These are phyloP conservation scores for Penicillium sp. DNA, from an alignment of 2,329 filamentous ascomycete species.

Conservation along the genomic window DNA sequence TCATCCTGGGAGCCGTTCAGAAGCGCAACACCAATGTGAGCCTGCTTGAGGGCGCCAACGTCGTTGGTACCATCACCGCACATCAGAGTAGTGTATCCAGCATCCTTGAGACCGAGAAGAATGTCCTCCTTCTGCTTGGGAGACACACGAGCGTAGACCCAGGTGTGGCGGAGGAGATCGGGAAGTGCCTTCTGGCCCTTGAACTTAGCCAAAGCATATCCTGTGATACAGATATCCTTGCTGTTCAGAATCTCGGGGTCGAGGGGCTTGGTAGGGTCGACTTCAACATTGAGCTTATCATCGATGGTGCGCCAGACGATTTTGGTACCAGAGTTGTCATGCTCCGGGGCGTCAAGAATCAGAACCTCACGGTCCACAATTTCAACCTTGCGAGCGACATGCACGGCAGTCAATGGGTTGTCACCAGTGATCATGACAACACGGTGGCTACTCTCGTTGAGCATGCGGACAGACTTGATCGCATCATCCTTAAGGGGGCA, in stretches of 20 bases:
- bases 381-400: slow-evolving; percentile 92
- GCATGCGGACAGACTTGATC: slow-evolving; percentile 88
- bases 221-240: slow-evolving; percentile 94
- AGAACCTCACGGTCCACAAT: slow-evolving; percentile 95
- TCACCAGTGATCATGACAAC: slow-evolving; percentile 99
- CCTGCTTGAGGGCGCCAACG: slow-evolving; percentile 95
- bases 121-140: slow-evolving; percentile 99
- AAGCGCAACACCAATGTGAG: slow-evolving; percentile 92
- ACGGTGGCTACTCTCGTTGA: slow-evolving; percentile 97
- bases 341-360: slow-evolving; percentile 91
- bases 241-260: slow-evolving; percentile 76
- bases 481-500: slow-evolving; percentile 97
- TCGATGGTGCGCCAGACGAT: slow-evolving; percentile 95
- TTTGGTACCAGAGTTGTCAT: slow-evolving; percentile 76
- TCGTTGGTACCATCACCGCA: slow-evolving; percentile 98
- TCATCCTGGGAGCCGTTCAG: slow-evolving; percentile 94
- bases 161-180: slow-evolving; percentile 81
- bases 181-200: slow-evolving; percentile 75
- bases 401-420: slow-evolving; percentile 93
- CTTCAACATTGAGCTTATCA: slow-evolving; percentile 80
- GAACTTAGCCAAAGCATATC: slow-evolving; percentile 89
- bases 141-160: slow-evolving; percentile 98
- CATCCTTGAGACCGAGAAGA: slow-evolving; percentile 90
- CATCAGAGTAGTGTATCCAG: slow-evolving; percentile 98
- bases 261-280: slow-evolving; percentile 78